These are phyloP conservation scores for Penicillium pancosmium DNA, from an alignment of 495 filamentous ascomycete species.

Conservation along the genomic window DNA sequence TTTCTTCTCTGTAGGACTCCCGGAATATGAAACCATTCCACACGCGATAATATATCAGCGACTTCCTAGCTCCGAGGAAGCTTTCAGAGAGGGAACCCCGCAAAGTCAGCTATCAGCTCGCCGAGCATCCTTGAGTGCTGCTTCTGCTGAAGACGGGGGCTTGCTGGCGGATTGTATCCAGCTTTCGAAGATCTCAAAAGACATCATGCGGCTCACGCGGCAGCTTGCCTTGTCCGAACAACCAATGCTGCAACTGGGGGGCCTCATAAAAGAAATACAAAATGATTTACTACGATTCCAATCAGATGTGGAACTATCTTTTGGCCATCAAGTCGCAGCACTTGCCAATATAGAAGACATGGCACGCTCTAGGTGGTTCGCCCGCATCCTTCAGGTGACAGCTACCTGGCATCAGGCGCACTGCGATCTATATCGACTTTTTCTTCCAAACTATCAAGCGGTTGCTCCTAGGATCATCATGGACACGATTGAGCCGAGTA, in stretches of 20 bases:
- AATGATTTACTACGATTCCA: slow-evolving; percentile 17
- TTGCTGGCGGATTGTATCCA: slow-evolving; percentile 15
- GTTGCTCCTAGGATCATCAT: slow-evolving; percentile 20
- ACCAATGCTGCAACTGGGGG: slow-evolving; percentile 15
- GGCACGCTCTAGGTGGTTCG: slow-evolving; percentile 13
- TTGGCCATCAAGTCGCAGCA: slow-evolving; percentile 6
- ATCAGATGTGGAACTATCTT: slow-evolving; percentile 12
- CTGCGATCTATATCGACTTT: slow-evolving; percentile 26
- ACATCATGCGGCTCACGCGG: slow-evolving; percentile 21
- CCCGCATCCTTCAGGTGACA: slow-evolving; percentile 14
- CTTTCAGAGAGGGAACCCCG: slow-evolving; percentile 10
- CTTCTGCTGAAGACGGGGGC: slow-evolving; percentile 4
- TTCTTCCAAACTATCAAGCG: slow-evolving; percentile 22
- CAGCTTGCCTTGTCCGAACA: slow-evolving; percentile 18
- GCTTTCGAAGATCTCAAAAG: slow-evolving; percentile 17
- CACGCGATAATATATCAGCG: slow-evolving; percentile 24
- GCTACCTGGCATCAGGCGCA: slow-evolving; percentile 24
- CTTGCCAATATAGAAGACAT: neutral
- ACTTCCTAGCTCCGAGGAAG: slow-evolving; percentile 19
- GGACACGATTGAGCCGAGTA: slow-evolving; percentile 6
- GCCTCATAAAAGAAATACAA: slow-evolving; percentile 20
- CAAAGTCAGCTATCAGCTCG: neutral
- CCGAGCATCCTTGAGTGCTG: neutral
- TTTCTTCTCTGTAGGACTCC: slow-evolving; percentile 22
- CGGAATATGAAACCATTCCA: slow-evolving; percentile 22